phyloP scores from a whole-genome alignment of 2,329 filamentous ascomycete species.

The Cercospora sesami region DNA sequence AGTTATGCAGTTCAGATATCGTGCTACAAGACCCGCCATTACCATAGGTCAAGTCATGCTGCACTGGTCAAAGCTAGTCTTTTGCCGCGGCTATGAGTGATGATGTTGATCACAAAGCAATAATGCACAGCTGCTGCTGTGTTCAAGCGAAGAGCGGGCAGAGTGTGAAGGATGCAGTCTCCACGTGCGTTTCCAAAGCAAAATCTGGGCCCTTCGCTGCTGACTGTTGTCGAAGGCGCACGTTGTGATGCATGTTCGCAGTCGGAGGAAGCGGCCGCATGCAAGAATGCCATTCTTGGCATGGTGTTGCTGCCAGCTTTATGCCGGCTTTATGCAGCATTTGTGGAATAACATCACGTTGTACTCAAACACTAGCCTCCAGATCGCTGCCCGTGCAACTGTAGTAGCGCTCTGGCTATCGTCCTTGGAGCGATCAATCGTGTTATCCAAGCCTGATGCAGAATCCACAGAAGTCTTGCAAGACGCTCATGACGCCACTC shows the following conservation, averaged over 20 bases:
- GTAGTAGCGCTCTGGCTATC: background rate
- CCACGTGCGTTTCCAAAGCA: background rate
- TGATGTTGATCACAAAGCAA: slow-evolving; percentile 1
- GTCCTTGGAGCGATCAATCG: background rate
- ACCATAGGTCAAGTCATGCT: background rate
- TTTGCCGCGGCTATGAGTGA: background rate
- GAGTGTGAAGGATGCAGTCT: background rate
- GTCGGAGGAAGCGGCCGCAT: background rate
- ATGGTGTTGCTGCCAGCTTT: background rate
- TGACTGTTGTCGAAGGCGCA: background rate
- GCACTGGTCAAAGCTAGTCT: background rate
- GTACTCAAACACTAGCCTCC: background rate
- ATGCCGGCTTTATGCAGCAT: background rate
- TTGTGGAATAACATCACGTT: background rate
- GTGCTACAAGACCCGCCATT: background rate
- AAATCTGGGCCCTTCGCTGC: background rate
- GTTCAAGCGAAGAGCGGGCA: background rate
- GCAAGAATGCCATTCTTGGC: background rate
- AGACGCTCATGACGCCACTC: background rate
- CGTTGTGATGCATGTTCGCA: background rate
- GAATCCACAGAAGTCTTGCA: background rate
- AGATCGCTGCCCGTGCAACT: background rate
- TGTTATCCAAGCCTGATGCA: background rate
- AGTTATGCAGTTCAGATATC: background rate
- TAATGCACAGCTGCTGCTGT: background rate